phyloP scores from a whole-genome alignment of 306 rosid species.

The Oxytropis ochrocephala region DNA sequence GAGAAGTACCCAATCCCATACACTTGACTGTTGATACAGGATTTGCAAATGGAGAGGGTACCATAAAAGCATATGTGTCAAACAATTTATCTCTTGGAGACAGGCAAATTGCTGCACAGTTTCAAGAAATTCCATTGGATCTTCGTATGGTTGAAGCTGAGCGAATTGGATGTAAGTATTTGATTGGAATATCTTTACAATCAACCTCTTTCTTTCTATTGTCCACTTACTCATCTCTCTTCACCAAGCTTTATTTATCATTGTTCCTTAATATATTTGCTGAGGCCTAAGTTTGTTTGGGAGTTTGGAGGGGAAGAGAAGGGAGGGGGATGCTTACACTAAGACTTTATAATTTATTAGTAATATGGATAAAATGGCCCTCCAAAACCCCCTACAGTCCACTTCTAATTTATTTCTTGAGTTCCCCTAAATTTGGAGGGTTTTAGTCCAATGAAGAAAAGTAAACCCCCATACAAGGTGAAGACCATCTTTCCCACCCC shows the following conservation, averaged over 20 bases:
- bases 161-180: slow-evolving; percentile 71
- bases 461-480: no score
- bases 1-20: slow-evolving; percentile 77
- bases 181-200: background rate
- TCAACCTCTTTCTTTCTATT: background rate
- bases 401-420: no score
- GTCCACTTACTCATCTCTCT: background rate
- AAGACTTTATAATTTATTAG: no score
- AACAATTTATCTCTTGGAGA: slow-evolving; percentile 80
- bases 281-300: background rate
- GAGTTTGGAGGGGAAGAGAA: no score
- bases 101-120: slow-evolving; percentile 88
- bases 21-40: slow-evolving; percentile 96
- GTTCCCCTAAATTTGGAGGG: no score
- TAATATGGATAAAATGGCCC: no score
- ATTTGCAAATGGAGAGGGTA: slow-evolving; percentile 61
- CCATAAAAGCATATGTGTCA: slow-evolving; percentile 67
- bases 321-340: no score
- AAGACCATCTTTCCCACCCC: no score
- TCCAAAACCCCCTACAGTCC: no score
- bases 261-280: background rate
- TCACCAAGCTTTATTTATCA: background rate
- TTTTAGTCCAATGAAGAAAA: no score
- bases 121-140: slow-evolving; percentile 91
- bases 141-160: slow-evolving; percentile 94